These are phyloP conservation scores for Thoreauomyces humboldtii DNA, from an alignment of 192 early-diverging fungal species.

Conservation along the genomic window DNA sequence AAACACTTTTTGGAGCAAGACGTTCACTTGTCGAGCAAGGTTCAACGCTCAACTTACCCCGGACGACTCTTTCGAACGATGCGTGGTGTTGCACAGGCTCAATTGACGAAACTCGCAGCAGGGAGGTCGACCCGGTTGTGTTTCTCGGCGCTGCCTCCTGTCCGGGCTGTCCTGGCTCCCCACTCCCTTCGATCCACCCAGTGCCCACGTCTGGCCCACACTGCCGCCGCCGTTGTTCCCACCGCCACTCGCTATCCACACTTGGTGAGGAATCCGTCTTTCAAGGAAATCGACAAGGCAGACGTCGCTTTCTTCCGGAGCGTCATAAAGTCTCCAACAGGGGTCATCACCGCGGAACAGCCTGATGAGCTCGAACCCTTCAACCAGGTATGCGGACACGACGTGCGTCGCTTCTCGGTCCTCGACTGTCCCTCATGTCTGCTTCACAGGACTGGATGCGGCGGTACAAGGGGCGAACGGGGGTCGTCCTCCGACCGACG, in stretches of 20 bases:
- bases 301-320: slow-evolving; percentile 26
- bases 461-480: slow-evolving; percentile 85
- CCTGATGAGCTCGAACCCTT: slow-evolving; percentile 32
- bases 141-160: too few species aligned
- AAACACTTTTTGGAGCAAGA: too few species aligned
- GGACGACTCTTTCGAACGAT: too few species aligned
- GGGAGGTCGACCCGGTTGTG: too few species aligned
- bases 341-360: slow-evolving; percentile 19
- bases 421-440: neutral
- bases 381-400: slow-evolving; percentile 37
- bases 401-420: too few species aligned
- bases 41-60: too few species aligned
- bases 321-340: neutral
- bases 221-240: neutral
- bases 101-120: too few species aligned
- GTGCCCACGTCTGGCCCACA: neutral
- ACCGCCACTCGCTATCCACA: slow-evolving; percentile 30
- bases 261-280: slow-evolving; percentile 19
- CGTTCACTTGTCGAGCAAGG: too few species aligned
- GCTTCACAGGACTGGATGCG: slow-evolving; percentile 80
- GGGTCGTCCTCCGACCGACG: slow-evolving; percentile 82
- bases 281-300: slow-evolving; percentile 25
- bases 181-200: neutral
- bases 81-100: too few species aligned
- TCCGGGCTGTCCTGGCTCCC: neutral